These are phyloP conservation scores for Fusarium armeniacum DNA, from an alignment of 2,329 filamentous ascomycete genomes.

Conservation along the genomic window DNA sequence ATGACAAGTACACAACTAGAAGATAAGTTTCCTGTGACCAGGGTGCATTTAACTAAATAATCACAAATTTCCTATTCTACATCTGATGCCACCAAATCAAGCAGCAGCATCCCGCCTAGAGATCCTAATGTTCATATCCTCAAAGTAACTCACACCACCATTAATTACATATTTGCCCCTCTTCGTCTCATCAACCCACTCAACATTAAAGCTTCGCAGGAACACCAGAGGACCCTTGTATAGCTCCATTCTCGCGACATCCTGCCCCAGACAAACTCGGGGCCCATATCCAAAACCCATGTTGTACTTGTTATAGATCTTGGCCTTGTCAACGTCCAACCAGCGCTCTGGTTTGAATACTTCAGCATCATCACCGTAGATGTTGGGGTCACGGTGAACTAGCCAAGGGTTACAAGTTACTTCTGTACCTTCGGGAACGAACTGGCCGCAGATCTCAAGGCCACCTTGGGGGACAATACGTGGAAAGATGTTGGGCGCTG, in stretches of 20 bases:
- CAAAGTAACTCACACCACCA: constrained; percentile 41
- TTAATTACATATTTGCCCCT: constrained; percentile 34
- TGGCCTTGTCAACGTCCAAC: constrained; percentile 51
- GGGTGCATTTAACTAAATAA: neutral
- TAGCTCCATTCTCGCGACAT: constrained; percentile 61
- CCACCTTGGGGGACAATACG: constrained; percentile 63
- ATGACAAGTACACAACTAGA: fast-evolving
- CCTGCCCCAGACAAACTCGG: constrained; percentile 60
- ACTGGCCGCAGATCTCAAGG: constrained; percentile 54
- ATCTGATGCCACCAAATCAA: fast-evolving
- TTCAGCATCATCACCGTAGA: constrained; percentile 53
- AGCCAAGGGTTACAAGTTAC: constrained; percentile 58
- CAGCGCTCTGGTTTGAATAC: constrained; percentile 60
- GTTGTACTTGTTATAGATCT: constrained; percentile 50
- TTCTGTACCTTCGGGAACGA: constrained; percentile 52
- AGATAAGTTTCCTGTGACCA: neutral
- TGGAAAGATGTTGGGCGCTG: constrained; percentile 64
- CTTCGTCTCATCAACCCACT: constrained; percentile 21
- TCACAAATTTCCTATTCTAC: fast-evolving
- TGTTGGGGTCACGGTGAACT: constrained; percentile 51
- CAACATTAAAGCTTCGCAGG: constrained; percentile 36
- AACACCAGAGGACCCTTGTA: constrained; percentile 40
- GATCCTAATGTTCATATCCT: constrained; percentile 34
- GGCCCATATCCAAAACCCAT: constrained; percentile 58
- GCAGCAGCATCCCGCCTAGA: constrained; percentile 7